Percentiles rank a stretch among this genome's conserved stretches.
phyloP scores from a whole-genome alignment of 176 grass and related monocot genomes.

The Oryza coarctata region DNA sequence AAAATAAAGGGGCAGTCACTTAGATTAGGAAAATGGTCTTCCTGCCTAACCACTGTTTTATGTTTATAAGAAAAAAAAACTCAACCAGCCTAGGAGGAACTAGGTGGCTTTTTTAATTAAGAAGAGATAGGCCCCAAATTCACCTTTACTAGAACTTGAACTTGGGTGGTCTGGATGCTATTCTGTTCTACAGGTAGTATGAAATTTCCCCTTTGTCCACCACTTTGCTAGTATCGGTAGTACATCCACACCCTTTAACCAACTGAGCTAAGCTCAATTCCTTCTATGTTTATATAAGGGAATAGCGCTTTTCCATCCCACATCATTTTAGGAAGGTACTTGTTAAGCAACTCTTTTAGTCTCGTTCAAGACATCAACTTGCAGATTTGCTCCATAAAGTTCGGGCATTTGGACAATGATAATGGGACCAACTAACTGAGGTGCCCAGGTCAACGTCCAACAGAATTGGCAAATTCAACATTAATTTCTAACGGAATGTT shows the following conservation, averaged over 20 bases:
- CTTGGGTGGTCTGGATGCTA: no score
- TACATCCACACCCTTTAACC: no score
- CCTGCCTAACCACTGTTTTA: background rate
- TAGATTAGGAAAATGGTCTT: background rate
- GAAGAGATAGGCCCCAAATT: no score
- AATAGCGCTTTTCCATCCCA: background rate
- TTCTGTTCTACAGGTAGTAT: no score
- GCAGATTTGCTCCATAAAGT: background rate
- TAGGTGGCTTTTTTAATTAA: no score
- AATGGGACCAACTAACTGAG: background rate
- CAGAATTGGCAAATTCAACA: background rate
- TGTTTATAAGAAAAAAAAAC: background rate
- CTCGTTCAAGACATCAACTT: background rate
- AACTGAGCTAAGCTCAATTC: no score
- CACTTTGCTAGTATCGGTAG: no score
- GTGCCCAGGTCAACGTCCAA: background rate
- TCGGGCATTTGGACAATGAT: background rate
- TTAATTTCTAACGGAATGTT: background rate
- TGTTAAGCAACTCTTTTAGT: constrained; percentile 8
- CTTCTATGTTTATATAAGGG: background rate
- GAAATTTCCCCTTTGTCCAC: no score
- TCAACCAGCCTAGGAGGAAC: no score
- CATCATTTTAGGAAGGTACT: background rate
- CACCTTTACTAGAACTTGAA: no score
- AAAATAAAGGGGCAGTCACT: constrained; percentile 38